Evolutionary conservation across 495 filamentous ascomycete species (phyloP).

Genomic region (Barbatosphaeria neglecta): DNA sequence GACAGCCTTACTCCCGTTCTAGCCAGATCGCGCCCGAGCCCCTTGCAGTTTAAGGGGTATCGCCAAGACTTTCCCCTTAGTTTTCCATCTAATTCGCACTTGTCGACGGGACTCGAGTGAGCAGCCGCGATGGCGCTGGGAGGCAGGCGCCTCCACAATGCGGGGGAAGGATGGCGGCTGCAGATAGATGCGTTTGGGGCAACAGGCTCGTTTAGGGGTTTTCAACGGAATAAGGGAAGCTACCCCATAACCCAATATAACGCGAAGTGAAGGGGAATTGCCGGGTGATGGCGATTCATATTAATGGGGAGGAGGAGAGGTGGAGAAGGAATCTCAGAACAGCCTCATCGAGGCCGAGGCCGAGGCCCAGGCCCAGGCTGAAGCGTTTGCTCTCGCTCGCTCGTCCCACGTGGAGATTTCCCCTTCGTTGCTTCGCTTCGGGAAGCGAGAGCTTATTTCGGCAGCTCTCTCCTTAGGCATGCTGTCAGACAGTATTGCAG

Average conservation of each 20-base stretch:
- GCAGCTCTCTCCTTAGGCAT: too few relatives aligned
- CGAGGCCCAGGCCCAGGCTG: too few relatives aligned
- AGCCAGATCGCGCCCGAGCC: neutral
- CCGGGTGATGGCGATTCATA: neutral
- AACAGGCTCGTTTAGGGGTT: neutral
- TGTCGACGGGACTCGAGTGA: neutral
- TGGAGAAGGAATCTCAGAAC: too few relatives aligned
- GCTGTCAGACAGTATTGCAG: too few relatives aligned
- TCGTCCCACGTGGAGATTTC: too few relatives aligned
- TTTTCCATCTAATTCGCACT: too few relatives aligned
- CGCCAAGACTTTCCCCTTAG: neutral
- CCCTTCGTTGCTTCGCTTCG: too few relatives aligned
- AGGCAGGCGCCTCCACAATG: neutral
- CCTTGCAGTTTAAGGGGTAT: neutral
- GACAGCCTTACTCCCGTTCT: constrained; percentile 6
- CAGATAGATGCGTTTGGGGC: neutral
- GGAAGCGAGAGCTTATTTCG: too few relatives aligned
- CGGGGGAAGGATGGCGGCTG: neutral
- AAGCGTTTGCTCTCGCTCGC: too few relatives aligned
- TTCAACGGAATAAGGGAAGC: neutral
- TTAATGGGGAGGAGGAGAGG: neutral
- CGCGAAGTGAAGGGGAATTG: neutral
- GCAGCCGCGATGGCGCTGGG: too few relatives aligned
- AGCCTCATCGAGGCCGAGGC: neutral
- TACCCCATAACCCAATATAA: neutral